phyloP scores from a whole-genome alignment of 306 rosid genomes.

The Coriaria nepalensis region DNA sequence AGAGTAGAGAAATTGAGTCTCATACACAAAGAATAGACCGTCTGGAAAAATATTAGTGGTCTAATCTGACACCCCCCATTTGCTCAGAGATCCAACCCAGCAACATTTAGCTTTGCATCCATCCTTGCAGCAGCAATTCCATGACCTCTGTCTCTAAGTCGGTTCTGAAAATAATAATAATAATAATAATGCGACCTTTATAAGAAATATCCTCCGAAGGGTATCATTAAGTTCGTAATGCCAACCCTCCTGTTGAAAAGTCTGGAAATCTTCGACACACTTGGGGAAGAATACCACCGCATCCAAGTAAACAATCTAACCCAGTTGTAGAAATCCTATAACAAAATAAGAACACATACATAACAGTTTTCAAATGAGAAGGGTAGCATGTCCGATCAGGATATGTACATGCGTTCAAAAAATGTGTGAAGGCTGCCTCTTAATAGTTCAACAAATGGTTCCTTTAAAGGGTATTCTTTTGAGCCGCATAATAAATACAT shows the following conservation, averaged over 20 bases:
- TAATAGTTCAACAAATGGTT: conserved; percentile 83
- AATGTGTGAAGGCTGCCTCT: conserved; percentile 92
- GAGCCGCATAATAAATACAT: conserved; percentile 89
- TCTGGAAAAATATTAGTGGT: conserved; percentile 15
- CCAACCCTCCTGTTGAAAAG: conserved; percentile 99
- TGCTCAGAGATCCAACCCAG: conserved; percentile 94
- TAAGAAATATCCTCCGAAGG: conserved; percentile 83
- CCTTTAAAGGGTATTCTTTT: conserved; percentile 85
- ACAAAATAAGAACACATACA: background rate
- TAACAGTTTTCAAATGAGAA: too few relatives aligned
- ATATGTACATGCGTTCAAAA: conserved; percentile 87
- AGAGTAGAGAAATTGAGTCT: background rate
- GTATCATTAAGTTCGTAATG: conserved; percentile 87
- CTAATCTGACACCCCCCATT: conserved; percentile 97
- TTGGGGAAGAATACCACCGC: conserved; percentile 96
- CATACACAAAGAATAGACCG: too few relatives aligned
- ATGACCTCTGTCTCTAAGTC: conserved; percentile 93
- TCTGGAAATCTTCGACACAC: conserved; percentile 68
- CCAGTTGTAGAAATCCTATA: conserved; percentile 74
- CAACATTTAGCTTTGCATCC: conserved; percentile 86
- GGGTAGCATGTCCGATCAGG: conserved; percentile 98
- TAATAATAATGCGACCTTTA: conserved; percentile 33
- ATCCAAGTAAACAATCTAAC: conserved; percentile 90
- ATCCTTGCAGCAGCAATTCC: conserved; percentile 96
- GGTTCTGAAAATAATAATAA: conserved; percentile 70